These are phyloP conservation scores for Saccharomycopsis lassenensis DNA, from an alignment of 805 yeast species.

Conservation along the genomic window DNA sequence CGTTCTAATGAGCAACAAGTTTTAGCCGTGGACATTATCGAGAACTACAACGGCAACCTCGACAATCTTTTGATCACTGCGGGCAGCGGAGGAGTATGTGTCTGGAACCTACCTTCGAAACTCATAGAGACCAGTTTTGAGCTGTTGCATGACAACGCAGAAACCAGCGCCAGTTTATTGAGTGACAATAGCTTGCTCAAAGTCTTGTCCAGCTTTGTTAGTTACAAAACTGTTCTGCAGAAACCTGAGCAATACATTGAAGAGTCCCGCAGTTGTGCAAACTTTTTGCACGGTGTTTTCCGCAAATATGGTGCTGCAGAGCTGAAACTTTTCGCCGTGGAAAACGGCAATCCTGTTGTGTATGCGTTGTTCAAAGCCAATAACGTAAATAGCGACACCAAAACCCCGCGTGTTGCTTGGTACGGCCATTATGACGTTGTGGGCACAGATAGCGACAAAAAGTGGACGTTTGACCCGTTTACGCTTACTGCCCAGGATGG, in stretches of 20 bases:
- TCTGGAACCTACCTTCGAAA: constrained; percentile 15
- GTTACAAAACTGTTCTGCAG: constrained; percentile 71
- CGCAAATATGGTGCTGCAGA: constrained; percentile 58
- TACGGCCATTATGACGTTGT: constrained; percentile 97
- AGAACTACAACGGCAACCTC: constrained; percentile 12
- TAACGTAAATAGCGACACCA: constrained; percentile 6
- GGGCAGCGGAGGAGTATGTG: constrained; percentile 15
- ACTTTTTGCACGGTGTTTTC: constrained; percentile 51
- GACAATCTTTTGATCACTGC: constrained; percentile 14
- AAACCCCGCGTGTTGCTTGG: constrained; percentile 52
- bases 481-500: constrained; percentile 69
- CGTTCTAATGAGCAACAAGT: constrained; percentile 28
- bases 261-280: constrained; percentile 82
- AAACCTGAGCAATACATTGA: constrained; percentile 56
- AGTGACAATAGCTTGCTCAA: constrained; percentile 34
- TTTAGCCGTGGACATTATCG: constrained; percentile 18
- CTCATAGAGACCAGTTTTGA: neutral
- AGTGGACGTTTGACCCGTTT: constrained; percentile 79
- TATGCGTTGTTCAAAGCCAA: constrained; percentile 54
- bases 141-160: neutral
- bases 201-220: constrained; percentile 48
- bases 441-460: constrained; percentile 49
- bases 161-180: neutral
- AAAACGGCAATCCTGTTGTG: constrained; percentile 77
- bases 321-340: constrained; percentile 59